These are phyloP conservation scores for Neurospora sp. DNA, from an alignment of 495 filamentous ascomycete genomes.

Conservation along the genomic window DNA sequence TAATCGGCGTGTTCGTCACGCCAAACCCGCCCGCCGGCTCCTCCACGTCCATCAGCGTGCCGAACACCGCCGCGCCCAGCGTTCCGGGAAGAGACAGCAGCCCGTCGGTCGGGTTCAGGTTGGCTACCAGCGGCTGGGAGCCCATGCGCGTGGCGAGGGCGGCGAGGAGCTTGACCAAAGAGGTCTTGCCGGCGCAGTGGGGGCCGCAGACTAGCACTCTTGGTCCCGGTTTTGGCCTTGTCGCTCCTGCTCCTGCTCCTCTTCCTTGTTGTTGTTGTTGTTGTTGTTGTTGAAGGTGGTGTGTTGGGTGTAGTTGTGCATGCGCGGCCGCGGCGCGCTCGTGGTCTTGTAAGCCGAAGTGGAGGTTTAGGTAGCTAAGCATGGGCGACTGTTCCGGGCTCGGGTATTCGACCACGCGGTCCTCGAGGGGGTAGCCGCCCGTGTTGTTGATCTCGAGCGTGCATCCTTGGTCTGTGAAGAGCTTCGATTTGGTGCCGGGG, in stretches of 20 bases:
- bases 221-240: slow-evolving; percentile 43
- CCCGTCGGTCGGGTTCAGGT: slow-evolving; percentile 76
- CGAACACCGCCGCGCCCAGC: slow-evolving; percentile 72
- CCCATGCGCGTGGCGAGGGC: slow-evolving; percentile 71
- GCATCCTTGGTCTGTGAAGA: slow-evolving; percentile 89
- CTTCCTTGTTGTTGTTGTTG: background rate
- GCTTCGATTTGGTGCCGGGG: slow-evolving; percentile 69
- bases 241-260: background rate
- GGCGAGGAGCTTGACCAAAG: slow-evolving; percentile 67
- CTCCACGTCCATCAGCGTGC: slow-evolving; percentile 69
- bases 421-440: slow-evolving; percentile 33
- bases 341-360: slow-evolving; percentile 65
- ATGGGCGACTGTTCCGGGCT: slow-evolving; percentile 85
- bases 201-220: slow-evolving; percentile 79
- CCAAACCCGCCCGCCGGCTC: slow-evolving; percentile 73
- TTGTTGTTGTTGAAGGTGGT: background rate
- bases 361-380: slow-evolving; percentile 72
- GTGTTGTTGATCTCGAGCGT: slow-evolving; percentile 53
- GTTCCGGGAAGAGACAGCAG: slow-evolving; percentile 79
- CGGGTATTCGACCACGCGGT: slow-evolving; percentile 38
- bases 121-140: slow-evolving; percentile 72
- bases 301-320: background rate
- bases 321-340: slow-evolving; percentile 42
- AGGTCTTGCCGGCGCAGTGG: slow-evolving; percentile 76
- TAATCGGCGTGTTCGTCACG: slow-evolving; percentile 72